phyloP scores from a whole-genome alignment of 441 rosid genomes.

The Hura crepitans region DNA sequence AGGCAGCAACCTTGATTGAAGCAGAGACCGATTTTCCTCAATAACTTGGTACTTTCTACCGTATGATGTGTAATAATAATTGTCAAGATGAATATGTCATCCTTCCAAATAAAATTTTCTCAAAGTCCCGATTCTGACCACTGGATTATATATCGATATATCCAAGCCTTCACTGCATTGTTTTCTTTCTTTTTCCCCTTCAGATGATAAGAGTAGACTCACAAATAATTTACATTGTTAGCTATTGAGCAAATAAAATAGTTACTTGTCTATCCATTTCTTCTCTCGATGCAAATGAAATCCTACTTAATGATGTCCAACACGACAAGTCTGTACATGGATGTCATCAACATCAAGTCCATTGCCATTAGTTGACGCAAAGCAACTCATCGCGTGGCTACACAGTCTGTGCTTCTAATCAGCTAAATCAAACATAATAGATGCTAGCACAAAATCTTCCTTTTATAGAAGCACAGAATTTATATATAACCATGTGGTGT shows the following conservation, averaged over 20 bases:
- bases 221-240: no score
- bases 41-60: background rate
- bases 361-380: background rate
- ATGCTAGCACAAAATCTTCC: background rate
- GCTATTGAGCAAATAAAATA: no score
- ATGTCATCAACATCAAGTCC: no score
- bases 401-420: background rate
- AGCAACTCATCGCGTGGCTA: no score
- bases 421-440: background rate
- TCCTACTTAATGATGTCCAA: background rate
- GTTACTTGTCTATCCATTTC: no score
- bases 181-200: background rate
- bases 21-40: background rate
- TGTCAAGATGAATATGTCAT: background rate
- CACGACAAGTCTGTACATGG: no score
- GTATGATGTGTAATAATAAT: background rate
- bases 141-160: background rate
- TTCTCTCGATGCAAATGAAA: no score
- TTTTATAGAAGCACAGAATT: background rate
- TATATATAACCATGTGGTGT: background rate
- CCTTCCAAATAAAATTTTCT: no score
- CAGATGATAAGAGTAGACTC: no score
- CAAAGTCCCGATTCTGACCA: background rate
- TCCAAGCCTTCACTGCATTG: background rate
- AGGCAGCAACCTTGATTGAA: slow-evolving; percentile 31